Percentiles rank a stretch among this genome's conserved stretches.
These are phyloP conservation scores for Candida buenavistaensis DNA, from an alignment of 1,139 yeast species.

Conservation along the genomic window DNA sequence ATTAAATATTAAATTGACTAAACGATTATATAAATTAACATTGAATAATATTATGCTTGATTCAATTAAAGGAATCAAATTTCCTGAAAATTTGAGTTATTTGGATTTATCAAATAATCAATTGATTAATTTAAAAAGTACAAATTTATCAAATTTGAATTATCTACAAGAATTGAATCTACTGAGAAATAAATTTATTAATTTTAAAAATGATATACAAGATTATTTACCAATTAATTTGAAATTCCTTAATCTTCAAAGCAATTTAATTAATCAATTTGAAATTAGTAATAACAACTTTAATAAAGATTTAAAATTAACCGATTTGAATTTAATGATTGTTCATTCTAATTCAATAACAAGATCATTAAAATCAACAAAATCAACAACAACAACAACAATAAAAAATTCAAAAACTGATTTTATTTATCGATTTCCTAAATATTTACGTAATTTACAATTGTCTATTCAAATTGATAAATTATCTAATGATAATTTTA, in stretches of 20 bases:
- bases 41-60: constrained; percentile 9
- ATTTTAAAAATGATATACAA: constrained; percentile 1
- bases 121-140: constrained; percentile 6
- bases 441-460: constrained; percentile 3
- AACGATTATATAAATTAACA: constrained; percentile 6
- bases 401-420: no score
- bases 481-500: constrained; percentile 4
- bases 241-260: constrained; percentile 4
- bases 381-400: no score
- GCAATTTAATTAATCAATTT: constrained; percentile 8
- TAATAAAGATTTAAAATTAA: not conserved
- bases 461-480: constrained; percentile 3
- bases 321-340: constrained; percentile 3
- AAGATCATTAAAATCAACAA: no score
- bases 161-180: constrained; percentile 8
- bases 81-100: constrained; percentile 8
- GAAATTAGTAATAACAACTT: not conserved
- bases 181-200: constrained; percentile 10
- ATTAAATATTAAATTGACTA: constrained; percentile 5
- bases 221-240: constrained; percentile 4
- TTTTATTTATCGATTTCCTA: constrained; percentile 4
- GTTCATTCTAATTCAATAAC: no score
- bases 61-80: constrained; percentile 6
- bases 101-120: constrained; percentile 12
- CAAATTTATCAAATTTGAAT: constrained; percentile 6